A percentile compares a stretch with the other conserved stretches of the same genome.
phyloP scores from a whole-genome alignment of 768 basidiomycete species.

The Amanita rubescens region DNA sequence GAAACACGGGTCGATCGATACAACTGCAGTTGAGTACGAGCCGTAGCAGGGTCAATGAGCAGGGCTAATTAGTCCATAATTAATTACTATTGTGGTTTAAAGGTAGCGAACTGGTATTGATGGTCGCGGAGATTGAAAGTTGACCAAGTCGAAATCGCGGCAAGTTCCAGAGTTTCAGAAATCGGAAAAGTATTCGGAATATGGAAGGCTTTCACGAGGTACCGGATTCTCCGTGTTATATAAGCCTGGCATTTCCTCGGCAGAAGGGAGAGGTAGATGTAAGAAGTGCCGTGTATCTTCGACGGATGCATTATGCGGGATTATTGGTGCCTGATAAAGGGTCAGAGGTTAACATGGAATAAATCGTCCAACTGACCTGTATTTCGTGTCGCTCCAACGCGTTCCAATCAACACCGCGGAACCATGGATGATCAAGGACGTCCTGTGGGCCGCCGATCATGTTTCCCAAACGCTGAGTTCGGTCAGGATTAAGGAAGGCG shows the following conservation, averaged over 20 bases:
- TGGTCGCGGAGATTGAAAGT: constrained; percentile 2
- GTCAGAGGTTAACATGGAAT: constrained; percentile 4
- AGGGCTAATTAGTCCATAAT: constrained; percentile 1
- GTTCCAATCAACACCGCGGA: constrained; percentile 91
- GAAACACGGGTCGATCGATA: constrained; percentile 2
- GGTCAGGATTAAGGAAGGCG: constrained; percentile 86
- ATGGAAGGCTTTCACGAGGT: constrained; percentile 53
- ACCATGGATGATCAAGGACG: constrained; percentile 90
- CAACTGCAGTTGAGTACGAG: not conserved
- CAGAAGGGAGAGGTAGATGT: constrained; percentile 64
- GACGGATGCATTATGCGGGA: constrained; percentile 69
- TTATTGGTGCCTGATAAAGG: constrained; percentile 66
- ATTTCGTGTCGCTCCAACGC: constrained; percentile 83
- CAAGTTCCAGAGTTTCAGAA: constrained; percentile 40
- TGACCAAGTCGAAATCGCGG: constrained; percentile 7
- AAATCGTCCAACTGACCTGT: constrained; percentile 41
- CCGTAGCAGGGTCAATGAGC: not conserved
- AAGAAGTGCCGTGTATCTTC: constrained; percentile 88
- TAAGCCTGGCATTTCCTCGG: constrained; percentile 78
- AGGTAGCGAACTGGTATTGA: not conserved
- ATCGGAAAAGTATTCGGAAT: constrained; percentile 67
- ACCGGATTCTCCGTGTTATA: constrained; percentile 53
- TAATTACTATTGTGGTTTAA: constrained; percentile 4
- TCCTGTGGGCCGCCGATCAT: constrained; percentile 89
- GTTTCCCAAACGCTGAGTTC: constrained; percentile 87